Percentiles rank a stretch among this genome's conserved stretches.
Conservation (phyloP, 2,329 filamentous ascomycete species). For the Nothophoma quercina region DNA sequence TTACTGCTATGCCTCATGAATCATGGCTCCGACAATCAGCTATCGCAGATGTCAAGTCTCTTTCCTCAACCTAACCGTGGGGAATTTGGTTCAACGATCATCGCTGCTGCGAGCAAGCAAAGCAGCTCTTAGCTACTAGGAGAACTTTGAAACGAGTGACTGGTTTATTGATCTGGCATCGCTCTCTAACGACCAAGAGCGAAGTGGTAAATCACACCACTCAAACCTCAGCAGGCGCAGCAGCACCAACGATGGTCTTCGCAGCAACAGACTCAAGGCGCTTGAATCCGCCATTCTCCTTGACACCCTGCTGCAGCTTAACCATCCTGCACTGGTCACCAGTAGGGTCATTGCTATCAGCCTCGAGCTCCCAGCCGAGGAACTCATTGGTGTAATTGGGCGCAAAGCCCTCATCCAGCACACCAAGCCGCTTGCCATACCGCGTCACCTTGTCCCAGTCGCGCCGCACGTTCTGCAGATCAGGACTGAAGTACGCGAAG, state of each 20-base stretch:
- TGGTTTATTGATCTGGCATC: not conserved
- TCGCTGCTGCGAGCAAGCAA: too few species aligned
- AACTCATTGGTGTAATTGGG: constrained; percentile 80
- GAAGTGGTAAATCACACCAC: not conserved
- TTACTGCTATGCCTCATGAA: too few species aligned
- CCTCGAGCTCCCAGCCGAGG: constrained; percentile 70
- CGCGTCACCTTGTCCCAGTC: constrained; percentile 81
- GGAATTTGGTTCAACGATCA: too few species aligned
- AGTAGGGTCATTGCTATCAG: constrained; percentile 70
- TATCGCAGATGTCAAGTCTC: too few species aligned
- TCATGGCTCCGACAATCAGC: too few species aligned
- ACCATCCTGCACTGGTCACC: constrained; percentile 80
- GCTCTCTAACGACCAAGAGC: too few species aligned
- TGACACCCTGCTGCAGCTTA: constrained; percentile 71
- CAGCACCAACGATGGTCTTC: constrained; percentile 27
- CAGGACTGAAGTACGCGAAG: constrained; percentile 77
- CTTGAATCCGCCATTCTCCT: constrained; percentile 69
- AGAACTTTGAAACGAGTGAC: not conserved
- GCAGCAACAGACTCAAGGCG: constrained; percentile 14
- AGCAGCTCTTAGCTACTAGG: too few species aligned
- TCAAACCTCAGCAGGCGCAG: constrained; percentile 15
- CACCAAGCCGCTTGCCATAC: constrained; percentile 76
- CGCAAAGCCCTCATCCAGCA: constrained; percentile 68
- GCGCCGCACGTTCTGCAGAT: constrained; percentile 75
- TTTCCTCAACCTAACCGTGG: too few species aligned